Base-by-base conservation (phyloP, 106 monocot genomes). In the Dendrobium officinale region DNA sequence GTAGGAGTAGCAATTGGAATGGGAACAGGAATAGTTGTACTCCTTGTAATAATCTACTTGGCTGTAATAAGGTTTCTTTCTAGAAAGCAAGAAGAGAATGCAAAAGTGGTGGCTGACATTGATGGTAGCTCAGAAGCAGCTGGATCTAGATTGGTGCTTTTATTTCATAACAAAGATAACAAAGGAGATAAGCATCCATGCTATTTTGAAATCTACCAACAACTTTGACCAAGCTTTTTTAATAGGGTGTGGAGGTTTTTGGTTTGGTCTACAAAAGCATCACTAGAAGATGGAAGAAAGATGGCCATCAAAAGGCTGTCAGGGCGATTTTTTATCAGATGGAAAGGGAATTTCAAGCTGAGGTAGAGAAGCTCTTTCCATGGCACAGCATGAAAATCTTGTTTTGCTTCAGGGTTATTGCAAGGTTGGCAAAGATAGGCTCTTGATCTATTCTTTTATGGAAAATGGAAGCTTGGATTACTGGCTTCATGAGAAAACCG, bases 151-250 rank as follows among this genome's bases (percentile, higher is more conserved):
- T 55, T 87, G 61, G 87, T 84, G 29, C 79, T 84, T 78, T 64
- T 87, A 48, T 87, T 87, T 75, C 87, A 83, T 11, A 83, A 83
- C 73, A 83, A 72, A 33, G 83, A 79, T n/a, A 78, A 29, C 24
- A 73, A n/a, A 73, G 41, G 83, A 83, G 56, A 51, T 79, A 10
- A 83, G 78, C 73, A 83, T 83, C 42, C 24, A 49, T 41, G 78
- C 77, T 47, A 72, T 83, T 31, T 79, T 78, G 77, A 83, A 83
- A 79, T 83, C 83, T 0, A 78, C 83, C 43, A 83, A 83, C 73
- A 72, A 83, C 73, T 83, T 83, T 27, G 83, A 83, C 72, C 83
- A 78, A 20, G 10, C 83, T 29, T 40, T 66, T 45, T 78, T 83
- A 37, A 73, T 83, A 18, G 83, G 83, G 6, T 83, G 83, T 44